A percentile compares a stretch with the other conserved stretches of the same genome.
These are phyloP conservation scores for Tarenaya hassleriana DNA, from an alignment of 345 rosid genomes.

Conservation along the genomic window DNA sequence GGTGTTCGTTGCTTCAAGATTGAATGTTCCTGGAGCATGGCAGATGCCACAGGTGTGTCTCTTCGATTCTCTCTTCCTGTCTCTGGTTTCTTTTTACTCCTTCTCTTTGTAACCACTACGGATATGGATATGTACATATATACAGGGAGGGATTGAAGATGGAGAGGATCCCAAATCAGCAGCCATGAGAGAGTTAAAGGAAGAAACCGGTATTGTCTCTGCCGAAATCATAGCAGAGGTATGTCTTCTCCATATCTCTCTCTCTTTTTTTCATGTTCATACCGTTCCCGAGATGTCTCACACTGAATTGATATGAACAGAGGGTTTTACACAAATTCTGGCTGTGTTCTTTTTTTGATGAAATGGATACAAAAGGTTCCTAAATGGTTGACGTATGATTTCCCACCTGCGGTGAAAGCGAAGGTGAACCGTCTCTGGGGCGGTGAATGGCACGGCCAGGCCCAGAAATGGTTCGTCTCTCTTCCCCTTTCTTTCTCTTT, in stretches of 20 bases:
- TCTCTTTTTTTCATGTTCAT: too few species aligned
- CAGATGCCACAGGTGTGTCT: slow-evolving; percentile 99
- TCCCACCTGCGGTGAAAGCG: slow-evolving; percentile 87
- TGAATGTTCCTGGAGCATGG: slow-evolving; percentile 99
- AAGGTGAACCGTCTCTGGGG: slow-evolving; percentile 98
- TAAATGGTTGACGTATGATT: slow-evolving; percentile 87
- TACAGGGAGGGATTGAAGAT: slow-evolving; percentile 96
- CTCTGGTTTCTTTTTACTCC: too few species aligned
- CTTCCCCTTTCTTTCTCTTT: too few species aligned
- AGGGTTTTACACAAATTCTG: too few species aligned
- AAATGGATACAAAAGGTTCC: slow-evolving; percentile 62
- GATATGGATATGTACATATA: too few species aligned
- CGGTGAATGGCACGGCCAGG: slow-evolving; percentile 99
- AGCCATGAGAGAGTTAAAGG: slow-evolving; percentile 73
- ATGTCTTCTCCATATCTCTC: slow-evolving; percentile 1
- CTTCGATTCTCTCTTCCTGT: too few species aligned
- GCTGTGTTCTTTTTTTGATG: not conserved
- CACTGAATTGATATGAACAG: too few species aligned
- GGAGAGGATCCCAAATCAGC: slow-evolving; percentile 84
- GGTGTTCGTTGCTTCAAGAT: slow-evolving; percentile 93
- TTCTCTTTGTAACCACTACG: too few species aligned
- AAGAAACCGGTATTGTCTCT: slow-evolving; percentile 90
- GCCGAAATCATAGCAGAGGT: slow-evolving; percentile 88
- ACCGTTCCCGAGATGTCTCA: not conserved
- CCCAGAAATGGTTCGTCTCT: slow-evolving; percentile 97